Percentiles rank a stretch among this genome's conserved stretches.
Evolutionary conservation across 1,139 yeast genomes (phyloP).

Genomic region (Debaryomyces psychrophilus): DNA sequence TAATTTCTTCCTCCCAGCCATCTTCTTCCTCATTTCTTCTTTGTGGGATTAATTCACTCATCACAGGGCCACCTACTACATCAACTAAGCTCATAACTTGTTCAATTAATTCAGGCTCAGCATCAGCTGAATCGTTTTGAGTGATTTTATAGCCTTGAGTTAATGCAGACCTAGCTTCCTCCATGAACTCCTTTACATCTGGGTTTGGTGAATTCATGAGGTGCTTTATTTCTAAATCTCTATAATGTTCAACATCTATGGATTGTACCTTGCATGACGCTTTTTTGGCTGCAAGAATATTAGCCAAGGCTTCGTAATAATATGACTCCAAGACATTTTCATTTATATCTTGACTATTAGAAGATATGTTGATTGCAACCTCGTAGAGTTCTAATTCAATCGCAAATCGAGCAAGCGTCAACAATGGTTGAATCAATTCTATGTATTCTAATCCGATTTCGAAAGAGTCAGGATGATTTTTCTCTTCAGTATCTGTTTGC

Average conservation of each 20-base stretch:
- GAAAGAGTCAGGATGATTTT: constrained; percentile 33
- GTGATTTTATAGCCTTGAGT: constrained; percentile 58
- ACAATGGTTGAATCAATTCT: constrained; percentile 67
- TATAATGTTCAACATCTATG: constrained; percentile 48
- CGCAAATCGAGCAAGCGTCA: constrained; percentile 71
- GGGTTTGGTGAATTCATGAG: constrained; percentile 33
- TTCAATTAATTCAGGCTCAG: constrained; percentile 56
- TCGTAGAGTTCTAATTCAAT: constrained; percentile 78
- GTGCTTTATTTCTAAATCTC: constrained; percentile 43
- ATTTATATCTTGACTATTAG: constrained; percentile 70
- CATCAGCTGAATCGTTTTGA: constrained; percentile 46
- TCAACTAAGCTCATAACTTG: constrained; percentile 54
- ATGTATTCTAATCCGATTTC: constrained; percentile 56
- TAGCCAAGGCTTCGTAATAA: constrained; percentile 80
- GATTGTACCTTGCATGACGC: constrained; percentile 16
- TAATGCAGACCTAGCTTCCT: constrained; percentile 56
- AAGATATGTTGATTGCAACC: constrained; percentile 60
- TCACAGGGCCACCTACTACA: constrained; percentile 63
- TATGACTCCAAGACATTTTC: constrained; percentile 80
- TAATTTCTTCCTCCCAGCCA: constrained; percentile 52
- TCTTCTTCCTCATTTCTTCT: constrained; percentile 44
- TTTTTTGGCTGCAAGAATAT: constrained; percentile 59
- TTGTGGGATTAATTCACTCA: constrained; percentile 50
- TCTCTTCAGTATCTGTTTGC: constrained; percentile 22
- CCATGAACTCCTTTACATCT: constrained; percentile 34